phyloP scores from a whole-genome alignment of 768 basidiomycete species.

The Trametes sanguinea region DNA sequence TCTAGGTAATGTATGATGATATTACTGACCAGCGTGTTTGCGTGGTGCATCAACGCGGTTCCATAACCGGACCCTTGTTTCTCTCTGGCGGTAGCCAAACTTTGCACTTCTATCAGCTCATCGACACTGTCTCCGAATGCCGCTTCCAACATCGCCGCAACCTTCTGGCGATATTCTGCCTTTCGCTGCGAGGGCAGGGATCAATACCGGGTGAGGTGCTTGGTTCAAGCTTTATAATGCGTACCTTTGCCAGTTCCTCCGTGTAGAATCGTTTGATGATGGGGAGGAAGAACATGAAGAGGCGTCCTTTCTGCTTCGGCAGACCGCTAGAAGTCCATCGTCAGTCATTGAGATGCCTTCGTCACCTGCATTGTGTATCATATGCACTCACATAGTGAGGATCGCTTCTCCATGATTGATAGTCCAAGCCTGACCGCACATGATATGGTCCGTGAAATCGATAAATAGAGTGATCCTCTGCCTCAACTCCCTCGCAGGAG shows the following conservation, averaged over 20 bases:
- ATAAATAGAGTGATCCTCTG: too few species aligned
- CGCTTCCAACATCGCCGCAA: background rate
- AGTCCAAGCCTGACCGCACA: too few species aligned
- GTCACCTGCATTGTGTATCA: too few species aligned
- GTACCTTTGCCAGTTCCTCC: background rate
- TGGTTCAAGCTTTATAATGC: background rate
- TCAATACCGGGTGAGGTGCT: background rate
- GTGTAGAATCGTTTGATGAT: background rate
- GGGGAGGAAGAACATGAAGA: too few species aligned
- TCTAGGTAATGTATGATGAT: too few species aligned
- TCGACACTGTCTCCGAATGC: background rate
- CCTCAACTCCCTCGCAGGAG: too few species aligned
- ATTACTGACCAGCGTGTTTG: background rate
- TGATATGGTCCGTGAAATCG: too few species aligned
- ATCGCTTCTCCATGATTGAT: too few species aligned
- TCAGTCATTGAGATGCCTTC: too few species aligned
- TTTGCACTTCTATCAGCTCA: slow-evolving; percentile 2
- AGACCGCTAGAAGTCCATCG: too few species aligned
- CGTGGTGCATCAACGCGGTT: slow-evolving; percentile 1
- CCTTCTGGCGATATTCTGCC: background rate
- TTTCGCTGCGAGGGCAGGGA: background rate
- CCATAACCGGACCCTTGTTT: slow-evolving; percentile 13
- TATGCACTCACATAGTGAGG: too few species aligned
- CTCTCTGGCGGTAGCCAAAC: slow-evolving; percentile 1
- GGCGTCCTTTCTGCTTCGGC: too few species aligned